Base-by-base conservation (phyloP, 495 filamentous ascomycete genomes). In the Stereocaulon alpinum region DNA sequence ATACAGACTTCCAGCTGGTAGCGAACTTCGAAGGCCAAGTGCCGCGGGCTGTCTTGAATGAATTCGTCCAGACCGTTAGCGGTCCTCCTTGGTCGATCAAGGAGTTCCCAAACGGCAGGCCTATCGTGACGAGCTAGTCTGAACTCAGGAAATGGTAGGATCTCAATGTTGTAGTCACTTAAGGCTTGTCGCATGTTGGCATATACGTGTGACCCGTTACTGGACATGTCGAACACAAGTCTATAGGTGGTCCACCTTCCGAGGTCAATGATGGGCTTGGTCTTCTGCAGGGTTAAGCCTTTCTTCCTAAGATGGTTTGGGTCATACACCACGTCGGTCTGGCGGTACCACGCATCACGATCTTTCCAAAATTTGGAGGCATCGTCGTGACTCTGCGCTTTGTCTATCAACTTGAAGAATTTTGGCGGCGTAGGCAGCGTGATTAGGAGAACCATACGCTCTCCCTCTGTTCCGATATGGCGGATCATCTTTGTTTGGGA, bases 1-100 rank as follows among this genome's bases (percentile, higher is more conserved):
- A 97, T 77, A 67, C 92, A 96, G 0, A 89, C 91, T 70, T 97
- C 91, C 0, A 98, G 79, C 70, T 95, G 92, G 66, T 97, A 97
- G 10, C 88, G 82, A 2, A 92, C 81, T 1, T 82, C 68, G 50
- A 91, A 96, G 0, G 82, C 74, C 4, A 98, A 75, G 24, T 41
- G 44, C 45, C 44, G 48, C 69, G 65, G 60, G 52, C 69, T 61
- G 65, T 77, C 55, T 61, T 73, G 60, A 55, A 73, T 22, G 66
- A 63, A 49, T 67, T 75, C 34, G 60, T 56, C 56, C 68, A 49
- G 30, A 67, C 49, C 49, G 61, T 55, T 30, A 37, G 30, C 3
- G 4, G 20, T 40, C 12, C 44, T 42, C 24, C 42, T 27, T 18
- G 63, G 44, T 12, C 67, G 66, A 50, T 84, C 81, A 42, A 88